phyloP scores from a whole-genome alignment of 2,329 filamentous ascomycete genomes.

The Microascus cirrosus region DNA sequence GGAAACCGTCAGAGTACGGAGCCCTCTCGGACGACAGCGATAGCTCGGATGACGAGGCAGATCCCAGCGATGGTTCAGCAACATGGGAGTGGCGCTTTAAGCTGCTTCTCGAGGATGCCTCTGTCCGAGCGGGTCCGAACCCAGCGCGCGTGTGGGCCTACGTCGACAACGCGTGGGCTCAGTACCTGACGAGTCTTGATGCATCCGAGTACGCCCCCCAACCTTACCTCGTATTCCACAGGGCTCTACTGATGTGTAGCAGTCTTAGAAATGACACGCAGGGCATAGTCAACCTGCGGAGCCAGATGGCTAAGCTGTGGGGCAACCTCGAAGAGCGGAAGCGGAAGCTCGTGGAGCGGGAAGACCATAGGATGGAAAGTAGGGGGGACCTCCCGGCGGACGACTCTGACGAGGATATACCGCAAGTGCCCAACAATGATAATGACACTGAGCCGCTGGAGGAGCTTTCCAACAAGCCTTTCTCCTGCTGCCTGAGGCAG shows the following conservation, averaged over 20 bases:
- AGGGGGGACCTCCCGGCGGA: constrained; percentile 21
- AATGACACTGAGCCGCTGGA: background rate
- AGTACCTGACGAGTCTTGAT: constrained; percentile 35
- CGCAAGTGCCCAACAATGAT: background rate
- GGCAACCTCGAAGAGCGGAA: constrained; percentile 72
- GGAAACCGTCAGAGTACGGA: constrained; percentile 32
- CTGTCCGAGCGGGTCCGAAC: background rate
- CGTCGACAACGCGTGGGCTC: constrained; percentile 47
- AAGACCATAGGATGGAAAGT: constrained; percentile 6
- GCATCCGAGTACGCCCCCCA: constrained; percentile 27
- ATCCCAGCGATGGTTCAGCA: constrained; percentile 14
- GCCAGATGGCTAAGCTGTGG: constrained; percentile 72
- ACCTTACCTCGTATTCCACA: background rate
- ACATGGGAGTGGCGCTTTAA: constrained; percentile 79
- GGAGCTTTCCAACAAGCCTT: constrained; percentile 42
- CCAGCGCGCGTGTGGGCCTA: constrained; percentile 43
- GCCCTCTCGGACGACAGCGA: constrained; percentile 29
- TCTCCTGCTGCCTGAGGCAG: constrained; percentile 60
- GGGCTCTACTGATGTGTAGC: constrained; percentile 19
- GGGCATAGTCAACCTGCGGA: constrained; percentile 42
- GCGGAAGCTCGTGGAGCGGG: constrained; percentile 16
- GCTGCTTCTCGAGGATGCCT: constrained; percentile 63
- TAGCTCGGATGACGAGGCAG: constrained; percentile 12
- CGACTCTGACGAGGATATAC: constrained; percentile 23
- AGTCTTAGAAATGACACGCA: constrained; percentile 39